Evolutionary conservation across 495 filamentous ascomycete species (phyloP).

Genomic region (Cudoniella acicularis): DNA sequence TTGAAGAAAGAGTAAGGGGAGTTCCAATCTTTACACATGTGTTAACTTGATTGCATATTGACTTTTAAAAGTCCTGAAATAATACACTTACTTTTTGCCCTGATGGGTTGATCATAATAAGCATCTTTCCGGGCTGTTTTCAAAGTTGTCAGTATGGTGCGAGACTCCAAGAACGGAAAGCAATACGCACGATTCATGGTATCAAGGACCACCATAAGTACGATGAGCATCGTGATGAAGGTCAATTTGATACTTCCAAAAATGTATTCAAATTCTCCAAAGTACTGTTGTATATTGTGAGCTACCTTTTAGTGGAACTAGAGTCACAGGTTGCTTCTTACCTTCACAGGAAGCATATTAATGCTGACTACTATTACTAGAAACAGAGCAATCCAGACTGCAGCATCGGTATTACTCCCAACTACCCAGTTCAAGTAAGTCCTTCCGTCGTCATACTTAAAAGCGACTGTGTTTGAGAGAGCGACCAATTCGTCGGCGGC

Average conservation of each 20-base stretch:
- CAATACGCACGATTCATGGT: constrained; percentile 28
- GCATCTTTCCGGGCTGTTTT: constrained; percentile 28
- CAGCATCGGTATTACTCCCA: constrained; percentile 34
- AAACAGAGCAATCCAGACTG: constrained; percentile 39
- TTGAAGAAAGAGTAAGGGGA: constrained; percentile 36
- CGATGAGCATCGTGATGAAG: constrained; percentile 43
- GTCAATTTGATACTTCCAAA: constrained; percentile 43
- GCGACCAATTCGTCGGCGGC: constrained; percentile 42
- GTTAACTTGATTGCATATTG: background rate
- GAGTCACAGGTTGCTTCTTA: constrained; percentile 8
- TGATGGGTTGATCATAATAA: constrained; percentile 30
- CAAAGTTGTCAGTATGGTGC: constrained; percentile 1
- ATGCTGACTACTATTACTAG: constrained; percentile 35
- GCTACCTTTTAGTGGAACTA: background rate
- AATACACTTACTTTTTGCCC: constrained; percentile 31
- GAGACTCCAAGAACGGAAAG: too few relatives aligned
- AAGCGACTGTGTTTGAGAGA: constrained; percentile 40
- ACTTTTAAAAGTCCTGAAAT: background rate
- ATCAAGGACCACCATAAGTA: constrained; percentile 36
- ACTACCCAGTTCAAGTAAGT: constrained; percentile 35
- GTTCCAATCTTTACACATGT: constrained; percentile 28
- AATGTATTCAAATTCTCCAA: constrained; percentile 46
- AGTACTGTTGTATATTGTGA: constrained; percentile 24
- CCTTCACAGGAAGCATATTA: constrained; percentile 43
- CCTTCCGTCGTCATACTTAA: constrained; percentile 39